phyloP scores from a whole-genome alignment of 2,329 filamentous ascomycete species.

The Ceratocystis eucalypticola region DNA sequence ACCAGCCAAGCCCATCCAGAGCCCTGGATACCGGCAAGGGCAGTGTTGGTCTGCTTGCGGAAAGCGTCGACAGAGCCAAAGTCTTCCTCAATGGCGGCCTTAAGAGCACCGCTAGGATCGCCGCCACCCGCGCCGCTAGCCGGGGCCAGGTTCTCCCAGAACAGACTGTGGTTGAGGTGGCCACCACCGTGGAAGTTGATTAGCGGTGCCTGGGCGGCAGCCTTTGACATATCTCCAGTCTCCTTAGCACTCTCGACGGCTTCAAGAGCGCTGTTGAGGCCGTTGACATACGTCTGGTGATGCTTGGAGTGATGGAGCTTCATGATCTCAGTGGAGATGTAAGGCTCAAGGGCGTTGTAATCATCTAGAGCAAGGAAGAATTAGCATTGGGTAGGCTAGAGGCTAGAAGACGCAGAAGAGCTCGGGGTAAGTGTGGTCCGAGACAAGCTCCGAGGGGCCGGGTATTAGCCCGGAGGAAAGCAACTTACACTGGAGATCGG shows the following conservation, averaged over 20 bases:
- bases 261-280: slow-evolving; percentile 67
- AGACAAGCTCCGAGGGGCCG: neutral
- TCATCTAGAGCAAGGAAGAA: slow-evolving; percentile 50
- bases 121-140: slow-evolving; percentile 49
- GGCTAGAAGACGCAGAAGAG: neutral
- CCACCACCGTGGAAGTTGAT: slow-evolving; percentile 75
- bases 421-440: neutral
- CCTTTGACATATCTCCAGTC: slow-evolving; percentile 44
- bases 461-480: neutral
- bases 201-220: slow-evolving; percentile 37
- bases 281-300: slow-evolving; percentile 87
- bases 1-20: slow-evolving; percentile 88
- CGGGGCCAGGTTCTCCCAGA: slow-evolving; percentile 71
- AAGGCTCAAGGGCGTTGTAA: slow-evolving; percentile 82
- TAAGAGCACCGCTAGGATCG: slow-evolving; percentile 47
- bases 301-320: slow-evolving; percentile 90
- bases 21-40: slow-evolving; percentile 65
- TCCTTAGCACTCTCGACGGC: slow-evolving; percentile 52
- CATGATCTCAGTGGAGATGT: slow-evolving; percentile 85
- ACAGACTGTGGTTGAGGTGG: slow-evolving; percentile 75
- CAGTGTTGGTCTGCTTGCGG: slow-evolving; percentile 51
- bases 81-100: slow-evolving; percentile 47
- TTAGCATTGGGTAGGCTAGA: neutral
- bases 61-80: slow-evolving; percentile 56
- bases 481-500: slow-evolving; percentile 55